These are phyloP conservation scores for Epichloe hybrida DNA, from an alignment of 2,329 filamentous ascomycete genomes.

Conservation along the genomic window DNA sequence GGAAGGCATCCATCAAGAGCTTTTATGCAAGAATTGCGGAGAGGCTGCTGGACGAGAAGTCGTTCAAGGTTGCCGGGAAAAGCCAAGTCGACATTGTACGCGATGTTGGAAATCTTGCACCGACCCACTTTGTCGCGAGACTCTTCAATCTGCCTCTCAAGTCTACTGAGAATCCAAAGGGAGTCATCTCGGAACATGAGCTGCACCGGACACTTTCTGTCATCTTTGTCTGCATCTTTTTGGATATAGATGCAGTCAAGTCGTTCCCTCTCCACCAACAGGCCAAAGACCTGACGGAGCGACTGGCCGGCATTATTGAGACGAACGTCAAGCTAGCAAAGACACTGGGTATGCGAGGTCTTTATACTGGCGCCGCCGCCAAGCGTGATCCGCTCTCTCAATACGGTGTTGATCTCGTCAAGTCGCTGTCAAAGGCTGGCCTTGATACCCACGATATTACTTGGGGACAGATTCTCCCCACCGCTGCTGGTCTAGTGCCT, in stretches of 20 bases:
- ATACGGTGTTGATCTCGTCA: conserved; percentile 53
- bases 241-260: conserved; percentile 52
- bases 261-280: conserved; percentile 50
- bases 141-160: conserved; percentile 56
- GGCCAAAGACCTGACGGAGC: conserved; percentile 41
- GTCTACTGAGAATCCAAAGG: conserved; percentile 43
- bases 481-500: conserved; percentile 51
- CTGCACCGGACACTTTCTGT: conserved; percentile 49
- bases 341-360: conserved; percentile 21
- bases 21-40: conserved; percentile 54
- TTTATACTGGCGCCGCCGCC: conserved; percentile 35
- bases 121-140: conserved; percentile 49
- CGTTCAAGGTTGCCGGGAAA: conserved; percentile 40
- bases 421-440: conserved; percentile 49
- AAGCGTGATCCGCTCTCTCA: conserved; percentile 43
- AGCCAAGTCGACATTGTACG: conserved; percentile 58
- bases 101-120: conserved; percentile 54
- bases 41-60: conserved; percentile 49
- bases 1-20: conserved; percentile 46
- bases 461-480: conserved; percentile 57
- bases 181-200: conserved; percentile 41
- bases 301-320: conserved; percentile 50
- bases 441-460: conserved; percentile 52
- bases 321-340: conserved; percentile 48
- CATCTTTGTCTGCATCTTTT: conserved; percentile 53